phyloP scores from a whole-genome alignment of 305 asterid genomes.

The Striga hermonthica region DNA sequence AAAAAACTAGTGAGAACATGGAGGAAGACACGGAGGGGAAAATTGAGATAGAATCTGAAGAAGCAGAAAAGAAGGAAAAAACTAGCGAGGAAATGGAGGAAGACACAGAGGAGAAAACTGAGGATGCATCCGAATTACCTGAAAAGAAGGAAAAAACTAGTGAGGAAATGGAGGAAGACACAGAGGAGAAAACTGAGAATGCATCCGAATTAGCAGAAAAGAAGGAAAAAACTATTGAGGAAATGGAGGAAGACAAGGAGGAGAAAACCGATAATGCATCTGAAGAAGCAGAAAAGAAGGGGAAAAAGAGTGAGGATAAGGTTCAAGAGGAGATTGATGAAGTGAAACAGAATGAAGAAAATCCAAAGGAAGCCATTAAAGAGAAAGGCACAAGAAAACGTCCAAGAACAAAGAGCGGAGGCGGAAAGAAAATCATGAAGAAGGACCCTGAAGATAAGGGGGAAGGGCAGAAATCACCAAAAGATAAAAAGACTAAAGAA shows the following conservation, averaged over 20 bases:
- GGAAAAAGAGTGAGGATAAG: neutral
- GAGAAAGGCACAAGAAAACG: constrained; percentile 42
- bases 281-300: neutral
- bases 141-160: neutral
- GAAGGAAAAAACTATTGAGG: neutral
- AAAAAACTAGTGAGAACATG: constrained; percentile 16
- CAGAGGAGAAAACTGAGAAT: neutral
- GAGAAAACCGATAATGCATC: neutral
- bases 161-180: constrained; percentile 3
- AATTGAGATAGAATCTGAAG: constrained; percentile 19
- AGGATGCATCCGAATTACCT: constrained; percentile 1
- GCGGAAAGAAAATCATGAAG: constrained; percentile 39
- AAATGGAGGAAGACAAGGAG: constrained; percentile 5
- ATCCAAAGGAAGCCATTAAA: constrained; percentile 35
- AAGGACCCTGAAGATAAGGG: constrained; percentile 37
- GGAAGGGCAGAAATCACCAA: constrained; percentile 33
- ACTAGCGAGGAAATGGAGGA: neutral
- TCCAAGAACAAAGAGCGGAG: constrained; percentile 43
- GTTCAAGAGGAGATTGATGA: constrained; percentile 34
- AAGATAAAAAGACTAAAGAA: constrained; percentile 34
- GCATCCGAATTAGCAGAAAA: neutral
- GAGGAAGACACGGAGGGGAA: constrained; percentile 26
- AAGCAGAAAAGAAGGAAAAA: constrained; percentile 1
- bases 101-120: neutral
- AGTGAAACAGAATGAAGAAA: constrained; percentile 39